Evolutionary conservation across 768 basidiomycete genomes (phyloP), one percentile per base, ranked within the genome.

Genomic region (Sarcodon aspratus): DNA sequence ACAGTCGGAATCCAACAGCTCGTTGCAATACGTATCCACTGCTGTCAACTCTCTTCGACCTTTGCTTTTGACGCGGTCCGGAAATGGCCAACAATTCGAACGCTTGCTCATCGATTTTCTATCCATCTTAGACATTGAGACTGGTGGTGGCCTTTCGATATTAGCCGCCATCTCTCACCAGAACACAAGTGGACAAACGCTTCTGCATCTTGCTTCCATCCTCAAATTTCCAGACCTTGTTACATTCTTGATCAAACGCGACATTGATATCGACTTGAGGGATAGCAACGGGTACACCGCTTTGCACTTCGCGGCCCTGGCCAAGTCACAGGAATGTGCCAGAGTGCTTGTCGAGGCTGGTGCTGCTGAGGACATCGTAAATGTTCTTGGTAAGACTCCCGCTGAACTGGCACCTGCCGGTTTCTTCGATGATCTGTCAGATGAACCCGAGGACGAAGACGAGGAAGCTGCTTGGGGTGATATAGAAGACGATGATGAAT

Each of bases 241-340:
- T 13, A 59, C 69, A 42, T 89, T 87, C 66, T 71, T 99, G 49
- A 66, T 95, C 49, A 65, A 69, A 4, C 85, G 76, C 48, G 78
- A 74, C 7, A 80, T 84, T 35, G 89, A 93, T 59, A 55, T 93
- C 47, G 91, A 98, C 60, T 74, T 73, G 11, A 80, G 89, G 45
- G 96, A 99, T 63, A 72, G 77, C 44, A 95, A 92, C 63, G 95
- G 95, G 11, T 90, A 76, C 61, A 98, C 94, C 0, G 79, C 96
- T 0, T 66, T 97, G 33, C 88, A 94, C 65, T 85, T 94, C 57
- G 87, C 93, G 13, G 83, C 79, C 0, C 65, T 94, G 33, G 70
- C 69, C 7, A 75, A 74, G 18, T 80, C 85, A 11, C 67, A 69
- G 47, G 70, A 74, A 9, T 92, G 88, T 63, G 75, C 77, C 2